Conservation (phyloP, 2,329 filamentous ascomycete genomes). For the Colletotrichum caudatum region DNA sequence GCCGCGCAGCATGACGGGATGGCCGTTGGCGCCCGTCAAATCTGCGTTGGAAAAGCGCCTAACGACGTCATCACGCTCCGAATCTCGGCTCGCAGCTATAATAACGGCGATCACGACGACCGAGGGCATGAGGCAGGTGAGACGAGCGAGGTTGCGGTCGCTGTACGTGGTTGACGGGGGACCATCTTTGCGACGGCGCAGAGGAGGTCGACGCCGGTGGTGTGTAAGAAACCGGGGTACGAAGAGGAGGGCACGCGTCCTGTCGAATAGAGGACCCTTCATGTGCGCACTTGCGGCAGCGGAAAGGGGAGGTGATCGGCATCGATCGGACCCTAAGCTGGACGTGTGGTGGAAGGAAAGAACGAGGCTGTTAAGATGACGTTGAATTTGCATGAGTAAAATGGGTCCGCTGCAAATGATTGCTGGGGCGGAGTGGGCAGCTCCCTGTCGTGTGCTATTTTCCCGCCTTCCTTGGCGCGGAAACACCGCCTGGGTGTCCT, state of each 20-base stretch:
- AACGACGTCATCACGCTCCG: conserved; percentile 20
- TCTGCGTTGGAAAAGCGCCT: conserved; percentile 10
- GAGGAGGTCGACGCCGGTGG: neutral
- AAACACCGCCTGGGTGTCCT: conserved; percentile 6
- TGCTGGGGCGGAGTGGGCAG: neutral
- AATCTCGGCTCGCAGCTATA: neutral
- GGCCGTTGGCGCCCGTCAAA: neutral
- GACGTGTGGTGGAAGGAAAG: neutral
- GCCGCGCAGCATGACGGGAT: neutral
- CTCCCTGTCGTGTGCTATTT: conserved; percentile 4
- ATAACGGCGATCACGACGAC: too few species aligned
- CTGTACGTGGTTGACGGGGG: neutral
- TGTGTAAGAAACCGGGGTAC: neutral
- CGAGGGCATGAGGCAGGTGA: neutral
- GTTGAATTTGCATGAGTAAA: conserved; percentile 33
- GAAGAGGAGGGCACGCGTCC: neutral
- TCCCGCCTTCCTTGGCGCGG: neutral
- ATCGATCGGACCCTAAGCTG: neutral
- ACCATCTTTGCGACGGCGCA: neutral
- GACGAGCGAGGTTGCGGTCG: neutral
- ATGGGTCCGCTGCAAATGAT: neutral
- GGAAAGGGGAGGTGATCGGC: conserved; percentile 7
- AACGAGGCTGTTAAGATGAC: conserved; percentile 11
- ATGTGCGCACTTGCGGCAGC: neutral
- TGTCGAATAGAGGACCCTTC: neutral